Percentiles rank a stretch among this genome's conserved stretches.
Conservation (phyloP, 495 filamentous ascomycete genomes). For the Annulohypoxylon stygium region DNA sequence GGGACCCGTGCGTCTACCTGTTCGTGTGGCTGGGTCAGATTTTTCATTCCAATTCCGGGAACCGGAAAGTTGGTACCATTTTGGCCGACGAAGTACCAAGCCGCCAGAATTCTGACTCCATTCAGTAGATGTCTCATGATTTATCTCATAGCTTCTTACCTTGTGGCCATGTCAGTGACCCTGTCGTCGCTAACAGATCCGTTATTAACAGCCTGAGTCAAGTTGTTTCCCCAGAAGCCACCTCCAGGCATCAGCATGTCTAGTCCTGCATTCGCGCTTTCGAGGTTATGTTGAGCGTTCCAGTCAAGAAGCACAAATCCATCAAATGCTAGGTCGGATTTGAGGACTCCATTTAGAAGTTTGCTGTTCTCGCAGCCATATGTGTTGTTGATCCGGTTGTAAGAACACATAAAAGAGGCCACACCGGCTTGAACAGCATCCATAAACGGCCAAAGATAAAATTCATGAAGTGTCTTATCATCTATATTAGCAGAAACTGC, state of each 20-base stretch:
- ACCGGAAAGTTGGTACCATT: slow-evolving; percentile 62
- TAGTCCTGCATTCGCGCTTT: slow-evolving; percentile 67
- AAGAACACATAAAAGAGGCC: slow-evolving; percentile 77
- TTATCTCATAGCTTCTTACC: slow-evolving; percentile 40
- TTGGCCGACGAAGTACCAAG: slow-evolving; percentile 69
- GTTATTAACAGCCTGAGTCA: slow-evolving; percentile 61
- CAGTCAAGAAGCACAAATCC: slow-evolving; percentile 77
- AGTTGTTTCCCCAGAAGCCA: slow-evolving; percentile 59
- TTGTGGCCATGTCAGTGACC: slow-evolving; percentile 66
- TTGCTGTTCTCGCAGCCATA: slow-evolving; percentile 76
- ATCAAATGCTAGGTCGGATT: slow-evolving; percentile 74
- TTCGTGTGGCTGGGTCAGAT: slow-evolving; percentile 68
- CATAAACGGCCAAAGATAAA: slow-evolving; percentile 79
- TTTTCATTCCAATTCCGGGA: slow-evolving; percentile 61
- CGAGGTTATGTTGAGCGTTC: slow-evolving; percentile 69
- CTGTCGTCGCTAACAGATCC: slow-evolving; percentile 63
- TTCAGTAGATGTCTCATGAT: slow-evolving; percentile 9
- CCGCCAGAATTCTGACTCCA: slow-evolving; percentile 65
- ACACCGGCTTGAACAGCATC: slow-evolving; percentile 72
- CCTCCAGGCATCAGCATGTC: slow-evolving; percentile 74
- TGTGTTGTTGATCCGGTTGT: slow-evolving; percentile 74
- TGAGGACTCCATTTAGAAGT: slow-evolving; percentile 71
- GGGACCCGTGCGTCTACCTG: slow-evolving; percentile 65
- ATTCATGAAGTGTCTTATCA: slow-evolving; percentile 76
- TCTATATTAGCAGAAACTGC: slow-evolving; percentile 72